Base-by-base conservation (phyloP, 1,284 basidiomycete species). In the Malassezia slooffiae region DNA sequence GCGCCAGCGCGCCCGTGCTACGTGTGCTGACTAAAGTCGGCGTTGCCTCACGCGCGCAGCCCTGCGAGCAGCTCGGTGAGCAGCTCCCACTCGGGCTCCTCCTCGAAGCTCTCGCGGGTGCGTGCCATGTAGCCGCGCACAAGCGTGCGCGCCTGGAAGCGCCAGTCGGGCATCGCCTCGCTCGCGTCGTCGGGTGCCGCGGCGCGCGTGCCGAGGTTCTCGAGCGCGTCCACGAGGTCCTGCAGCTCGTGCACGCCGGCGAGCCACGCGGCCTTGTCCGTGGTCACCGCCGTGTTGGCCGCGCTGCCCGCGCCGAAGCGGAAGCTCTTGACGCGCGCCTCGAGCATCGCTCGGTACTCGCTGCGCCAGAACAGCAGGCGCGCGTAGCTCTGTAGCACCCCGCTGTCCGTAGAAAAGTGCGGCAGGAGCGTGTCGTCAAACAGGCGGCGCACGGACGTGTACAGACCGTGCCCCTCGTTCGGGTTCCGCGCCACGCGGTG, bases 61-160 rank as follows among this genome's bases (percentile, higher is more conserved):
- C 41, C 24, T 3, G 52, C 52, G 28, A 57, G 20, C 28, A 76
- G 50, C 43, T 74, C 78, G 55, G 75, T 74, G 57, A 96, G 73
- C 54, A 75, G 74, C 31, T 75, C 72, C 81, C 84, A 95, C 71
- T 87, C 87, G 2, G 79, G 76, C 70, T 91, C 84, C 45, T 87
- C 85, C 64, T 83, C 84, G 61, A 89, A 95, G 43, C 57, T 52
- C 16, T 82, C 62, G 55, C 63, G 70, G n/a, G 75, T 76, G 40
- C 75, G 57, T 3, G 83, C 87, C 72, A 89, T 78, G 70, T 95
- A 96, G 31, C 81, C 83, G 64, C 90, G 75, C 41, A 96, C 78
- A 45, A 96, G 75, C 50, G 85, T 91, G 45, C 83, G 76, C 29
- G 82, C 87, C 71, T 91, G 86, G 67, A 85, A 78, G 66, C 75